Evolutionary conservation across 75 land plant genomes (phyloP).

Genomic region (Picea glauca): DNA sequence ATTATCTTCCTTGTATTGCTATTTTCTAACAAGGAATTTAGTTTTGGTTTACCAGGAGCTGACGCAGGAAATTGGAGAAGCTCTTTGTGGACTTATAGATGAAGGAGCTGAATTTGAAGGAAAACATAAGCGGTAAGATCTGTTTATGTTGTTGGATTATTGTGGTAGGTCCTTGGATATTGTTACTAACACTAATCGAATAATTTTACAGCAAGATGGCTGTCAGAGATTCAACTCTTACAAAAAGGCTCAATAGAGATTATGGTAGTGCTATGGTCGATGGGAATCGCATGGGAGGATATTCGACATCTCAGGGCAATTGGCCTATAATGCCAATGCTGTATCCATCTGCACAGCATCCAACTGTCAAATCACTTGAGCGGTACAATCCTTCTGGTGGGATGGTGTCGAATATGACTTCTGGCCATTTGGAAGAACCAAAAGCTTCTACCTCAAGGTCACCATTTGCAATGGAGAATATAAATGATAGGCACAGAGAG

Average conservation of each 20-base stretch:
- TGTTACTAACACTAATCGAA: background rate
- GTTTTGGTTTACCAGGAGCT: slow-evolving; percentile 47
- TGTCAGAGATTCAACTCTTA: slow-evolving; percentile 13
- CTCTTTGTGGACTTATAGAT: slow-evolving; percentile 79
- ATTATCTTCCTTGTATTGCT: background rate
- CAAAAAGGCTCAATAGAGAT: slow-evolving; percentile 23
- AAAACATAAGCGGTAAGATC: slow-evolving; percentile 36
- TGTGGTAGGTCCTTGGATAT: background rate
- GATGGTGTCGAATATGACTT: slow-evolving; percentile 3
- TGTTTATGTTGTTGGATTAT: background rate
- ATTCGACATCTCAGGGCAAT: slow-evolving; percentile 12
- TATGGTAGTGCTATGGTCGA: slow-evolving; percentile 23
- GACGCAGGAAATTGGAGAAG: slow-evolving; percentile 75
- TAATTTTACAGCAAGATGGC: slow-evolving; percentile 5
- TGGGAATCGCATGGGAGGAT: slow-evolving; percentile 17
- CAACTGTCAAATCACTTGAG: slow-evolving; percentile 15
- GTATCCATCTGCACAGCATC: slow-evolving; percentile 24
- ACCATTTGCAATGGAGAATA: slow-evolving; percentile 7
- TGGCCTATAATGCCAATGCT: slow-evolving; percentile 22
- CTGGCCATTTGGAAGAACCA: slow-evolving; percentile 10
- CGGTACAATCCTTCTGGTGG: slow-evolving; percentile 16
- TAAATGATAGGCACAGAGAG: slow-evolving; percentile 15
- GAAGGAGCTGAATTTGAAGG: slow-evolving; percentile 43
- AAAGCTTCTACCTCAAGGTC: slow-evolving; percentile 20
- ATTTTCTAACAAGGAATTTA: background rate